These are phyloP conservation scores for Penicillium nucicola DNA, from an alignment of 495 filamentous ascomycete genomes.

Conservation along the genomic window DNA sequence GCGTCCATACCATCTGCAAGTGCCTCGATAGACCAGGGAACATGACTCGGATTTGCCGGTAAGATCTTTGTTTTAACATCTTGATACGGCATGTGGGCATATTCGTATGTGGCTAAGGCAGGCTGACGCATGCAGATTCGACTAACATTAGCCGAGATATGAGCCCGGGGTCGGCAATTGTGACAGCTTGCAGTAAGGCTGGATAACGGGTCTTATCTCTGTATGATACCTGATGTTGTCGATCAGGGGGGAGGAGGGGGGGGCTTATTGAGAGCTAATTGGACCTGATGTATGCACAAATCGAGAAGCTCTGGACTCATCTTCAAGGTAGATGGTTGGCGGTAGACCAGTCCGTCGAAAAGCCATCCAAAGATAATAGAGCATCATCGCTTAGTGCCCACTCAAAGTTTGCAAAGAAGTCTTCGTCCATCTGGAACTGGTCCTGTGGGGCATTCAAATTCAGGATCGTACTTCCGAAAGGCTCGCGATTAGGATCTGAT, in stretches of 20 bases:
- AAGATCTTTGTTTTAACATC: conserved; percentile 1
- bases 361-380: conserved; percentile 24
- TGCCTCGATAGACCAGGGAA: background rate
- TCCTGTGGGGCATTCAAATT: conserved; percentile 13
- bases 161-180: background rate
- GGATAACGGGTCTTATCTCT: too few species aligned
- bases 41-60: background rate
- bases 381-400: conserved; percentile 37
- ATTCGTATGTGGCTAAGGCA: background rate
- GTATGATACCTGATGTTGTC: too few species aligned
- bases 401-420: conserved; percentile 38
- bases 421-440: conserved; percentile 30
- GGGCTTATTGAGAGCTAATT: background rate
- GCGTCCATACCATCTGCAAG: background rate
- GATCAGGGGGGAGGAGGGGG: background rate
- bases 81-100: background rate
- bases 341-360: conserved; percentile 17
- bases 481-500: conserved; percentile 13
- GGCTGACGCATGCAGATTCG: background rate
- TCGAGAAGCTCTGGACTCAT: background rate
- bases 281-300: background rate
- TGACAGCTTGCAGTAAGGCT: background rate
- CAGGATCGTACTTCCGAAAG: background rate
- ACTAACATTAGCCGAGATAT: background rate
- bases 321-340: conserved; percentile 13